These are phyloP conservation scores for Lactarius sp. DNA, from an alignment of 768 basidiomycete species.

Conservation along the genomic window DNA sequence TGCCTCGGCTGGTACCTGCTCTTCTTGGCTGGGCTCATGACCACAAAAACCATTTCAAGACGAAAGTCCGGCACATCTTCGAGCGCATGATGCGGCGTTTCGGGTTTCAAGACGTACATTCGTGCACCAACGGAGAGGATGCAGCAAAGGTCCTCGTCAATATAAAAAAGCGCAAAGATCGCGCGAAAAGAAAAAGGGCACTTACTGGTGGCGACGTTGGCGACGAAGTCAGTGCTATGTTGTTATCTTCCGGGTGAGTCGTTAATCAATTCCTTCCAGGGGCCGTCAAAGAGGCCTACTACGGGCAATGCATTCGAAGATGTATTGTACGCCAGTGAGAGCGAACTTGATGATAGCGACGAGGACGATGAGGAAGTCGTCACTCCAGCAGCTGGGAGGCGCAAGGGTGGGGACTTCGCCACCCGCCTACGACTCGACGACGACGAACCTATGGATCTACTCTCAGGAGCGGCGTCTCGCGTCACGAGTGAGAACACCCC, in stretches of 20 bases:
- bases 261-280: slow-evolving; percentile 26
- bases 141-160: slow-evolving; percentile 85
- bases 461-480: slow-evolving; percentile 70
- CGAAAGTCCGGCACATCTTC: slow-evolving; percentile 94
- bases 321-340: slow-evolving; percentile 94
- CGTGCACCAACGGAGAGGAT: slow-evolving; percentile 69
- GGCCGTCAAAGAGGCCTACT: slow-evolving; percentile 41
- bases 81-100: slow-evolving; percentile 93
- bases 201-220: slow-evolving; percentile 49
- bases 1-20: slow-evolving; percentile 74
- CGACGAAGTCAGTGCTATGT: slow-evolving; percentile 46
- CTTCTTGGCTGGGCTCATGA: slow-evolving; percentile 92
- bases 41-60: slow-evolving; percentile 98
- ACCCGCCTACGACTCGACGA: slow-evolving; percentile 79
- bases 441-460: slow-evolving; percentile 92
- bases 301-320: slow-evolving; percentile 92
- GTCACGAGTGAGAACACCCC: slow-evolving; percentile 54
- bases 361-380: slow-evolving; percentile 42
- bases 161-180: slow-evolving; percentile 93
- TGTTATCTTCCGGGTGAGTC: not conserved
- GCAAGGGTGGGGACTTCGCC: slow-evolving; percentile 39
- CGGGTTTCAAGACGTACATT: slow-evolving; percentile 78
- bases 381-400: slow-evolving; percentile 39
- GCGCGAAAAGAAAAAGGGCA: slow-evolving; percentile 85
- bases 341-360: slow-evolving; percentile 73